Conservation (phyloP, 306 rosid species). For the Prunus dulcis region DNA sequence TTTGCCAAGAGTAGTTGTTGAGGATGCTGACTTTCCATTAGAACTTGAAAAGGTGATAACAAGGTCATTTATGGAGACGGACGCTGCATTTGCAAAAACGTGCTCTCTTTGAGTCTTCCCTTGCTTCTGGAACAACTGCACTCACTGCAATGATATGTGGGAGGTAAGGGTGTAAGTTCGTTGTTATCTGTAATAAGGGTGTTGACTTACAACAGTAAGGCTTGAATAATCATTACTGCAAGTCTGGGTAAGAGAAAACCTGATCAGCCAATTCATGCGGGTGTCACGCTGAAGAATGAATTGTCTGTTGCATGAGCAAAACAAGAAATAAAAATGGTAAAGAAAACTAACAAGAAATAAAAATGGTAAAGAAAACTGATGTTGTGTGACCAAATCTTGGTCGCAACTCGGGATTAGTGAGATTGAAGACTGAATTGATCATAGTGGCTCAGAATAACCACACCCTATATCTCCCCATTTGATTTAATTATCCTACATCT, state of each 20-base stretch:
- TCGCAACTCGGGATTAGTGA: too few relatives aligned
- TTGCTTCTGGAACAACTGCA: constrained; percentile 93
- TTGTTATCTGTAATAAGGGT: neutral
- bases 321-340: neutral
- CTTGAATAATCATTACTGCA: neutral
- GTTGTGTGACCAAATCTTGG: neutral
- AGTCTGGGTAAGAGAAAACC: neutral
- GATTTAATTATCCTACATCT: neutral
- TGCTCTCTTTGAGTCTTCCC: constrained; percentile 57
- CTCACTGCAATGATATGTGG: constrained; percentile 91
- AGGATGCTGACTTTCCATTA: constrained; percentile 81
- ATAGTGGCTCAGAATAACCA: neutral
- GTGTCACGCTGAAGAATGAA: neutral
- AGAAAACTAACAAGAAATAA: neutral
- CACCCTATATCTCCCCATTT: neutral
- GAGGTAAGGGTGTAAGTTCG: constrained; percentile 43
- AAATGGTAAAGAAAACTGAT: neutral
- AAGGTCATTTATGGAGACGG: constrained; percentile 76
- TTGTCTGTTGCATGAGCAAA: neutral
- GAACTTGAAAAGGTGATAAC: constrained; percentile 89
- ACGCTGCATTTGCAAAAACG: constrained; percentile 67
- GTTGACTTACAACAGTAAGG: neutral
- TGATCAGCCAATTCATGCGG: neutral
- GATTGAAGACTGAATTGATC: neutral
- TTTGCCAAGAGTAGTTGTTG: constrained; percentile 79